A percentile compares a stretch with the other conserved stretches of the same genome.
phyloP scores from a whole-genome alignment of 1,284 basidiomycete species.

The Bjerkandera adusta region DNA sequence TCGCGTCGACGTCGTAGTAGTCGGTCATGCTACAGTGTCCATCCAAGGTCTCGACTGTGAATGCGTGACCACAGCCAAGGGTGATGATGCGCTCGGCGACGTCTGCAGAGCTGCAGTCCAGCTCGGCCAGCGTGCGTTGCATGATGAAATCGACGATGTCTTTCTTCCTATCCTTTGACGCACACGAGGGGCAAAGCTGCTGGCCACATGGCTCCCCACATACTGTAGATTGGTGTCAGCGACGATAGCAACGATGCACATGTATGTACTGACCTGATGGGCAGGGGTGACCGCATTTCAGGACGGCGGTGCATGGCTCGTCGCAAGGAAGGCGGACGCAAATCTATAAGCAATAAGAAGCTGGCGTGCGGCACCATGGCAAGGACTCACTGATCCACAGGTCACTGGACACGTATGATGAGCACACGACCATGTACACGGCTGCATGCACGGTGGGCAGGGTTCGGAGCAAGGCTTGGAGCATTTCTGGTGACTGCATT shows the following conservation, averaged over 20 bases:
- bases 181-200: slow-evolving; percentile 56
- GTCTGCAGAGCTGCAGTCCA: slow-evolving; percentile 37
- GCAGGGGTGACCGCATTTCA: slow-evolving; percentile 62
- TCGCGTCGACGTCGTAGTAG: slow-evolving; percentile 42
- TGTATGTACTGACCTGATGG: slow-evolving; percentile 54
- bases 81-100: slow-evolving; percentile 57
- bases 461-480: slow-evolving; percentile 44
- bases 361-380: neutral
- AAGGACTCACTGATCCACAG: slow-evolving; percentile 63
- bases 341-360: slow-evolving; percentile 37
- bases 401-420: slow-evolving; percentile 57
- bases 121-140: slow-evolving; percentile 47
- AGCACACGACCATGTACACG: slow-evolving; percentile 58
- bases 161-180: slow-evolving; percentile 35
- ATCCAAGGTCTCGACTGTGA: slow-evolving; percentile 71
- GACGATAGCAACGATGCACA: slow-evolving; percentile 9
- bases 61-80: slow-evolving; percentile 59
- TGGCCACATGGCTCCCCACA: slow-evolving; percentile 62
- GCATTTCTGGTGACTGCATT: slow-evolving; percentile 53
- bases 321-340: slow-evolving; percentile 69
- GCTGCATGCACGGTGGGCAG: slow-evolving; percentile 62
- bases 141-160: slow-evolving; percentile 59
- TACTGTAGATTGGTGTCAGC: slow-evolving; percentile 38
- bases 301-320: slow-evolving; percentile 40
- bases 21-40: slow-evolving; percentile 50